phyloP scores from a whole-genome alignment of 1,139 yeast species.

The Suhomyces chickasaworum region DNA sequence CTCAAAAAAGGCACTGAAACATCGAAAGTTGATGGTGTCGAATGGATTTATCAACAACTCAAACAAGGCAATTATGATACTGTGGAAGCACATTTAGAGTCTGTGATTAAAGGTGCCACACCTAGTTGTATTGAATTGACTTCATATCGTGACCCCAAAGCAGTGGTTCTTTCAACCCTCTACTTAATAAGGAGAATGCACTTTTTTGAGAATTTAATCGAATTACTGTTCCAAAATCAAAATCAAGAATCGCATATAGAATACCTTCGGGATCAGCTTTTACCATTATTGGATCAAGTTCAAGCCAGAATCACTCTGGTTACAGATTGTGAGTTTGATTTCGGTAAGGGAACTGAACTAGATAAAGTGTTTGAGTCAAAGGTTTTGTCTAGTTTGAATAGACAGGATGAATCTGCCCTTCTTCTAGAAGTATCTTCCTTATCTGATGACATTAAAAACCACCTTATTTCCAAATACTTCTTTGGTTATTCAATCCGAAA shows the following conservation, averaged over 20 bases:
- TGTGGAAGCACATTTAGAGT: slow-evolving; percentile 15
- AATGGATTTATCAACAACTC: slow-evolving; percentile 29
- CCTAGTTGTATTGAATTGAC: slow-evolving; percentile 7
- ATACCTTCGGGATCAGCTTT: slow-evolving; percentile 29
- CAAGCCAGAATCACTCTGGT: slow-evolving; percentile 6
- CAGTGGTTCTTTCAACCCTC: slow-evolving; percentile 23
- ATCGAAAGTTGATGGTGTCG: slow-evolving; percentile 15
- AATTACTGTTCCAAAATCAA: not conserved
- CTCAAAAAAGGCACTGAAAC: slow-evolving; percentile 9
- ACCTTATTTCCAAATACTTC: slow-evolving; percentile 10
- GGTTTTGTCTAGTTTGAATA: slow-evolving; percentile 19
- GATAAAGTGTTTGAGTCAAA: slow-evolving; percentile 13
- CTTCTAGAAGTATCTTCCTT: slow-evolving; percentile 19
- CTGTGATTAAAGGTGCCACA: not conserved
- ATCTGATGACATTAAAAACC: not conserved
- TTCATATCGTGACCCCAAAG: slow-evolving; percentile 14
- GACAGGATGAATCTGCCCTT: slow-evolving; percentile 33
- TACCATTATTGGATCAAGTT: slow-evolving; percentile 34
- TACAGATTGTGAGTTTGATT: slow-evolving; percentile 16
- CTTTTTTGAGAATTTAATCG: slow-evolving; percentile 24
- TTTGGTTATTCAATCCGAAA: slow-evolving; percentile 11
- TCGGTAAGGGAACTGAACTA: slow-evolving; percentile 13
- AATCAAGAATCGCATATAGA: slow-evolving; percentile 18
- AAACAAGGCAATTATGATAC: slow-evolving; percentile 26
- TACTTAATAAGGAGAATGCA: slow-evolving; percentile 31